phyloP scores from a whole-genome alignment of 306 rosid species.

The Aeschynomene evenia region DNA sequence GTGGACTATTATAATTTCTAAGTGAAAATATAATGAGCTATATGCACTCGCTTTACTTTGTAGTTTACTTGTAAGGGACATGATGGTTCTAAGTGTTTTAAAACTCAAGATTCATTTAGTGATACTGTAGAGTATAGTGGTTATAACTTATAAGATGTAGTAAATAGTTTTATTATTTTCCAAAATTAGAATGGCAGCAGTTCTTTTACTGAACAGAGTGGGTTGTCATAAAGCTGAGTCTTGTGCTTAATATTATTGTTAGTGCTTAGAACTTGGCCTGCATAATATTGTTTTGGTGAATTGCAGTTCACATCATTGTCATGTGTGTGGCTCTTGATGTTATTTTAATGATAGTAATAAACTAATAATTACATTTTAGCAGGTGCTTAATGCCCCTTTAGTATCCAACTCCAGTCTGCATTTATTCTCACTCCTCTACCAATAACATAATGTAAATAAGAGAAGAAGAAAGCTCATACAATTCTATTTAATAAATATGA shows the following conservation, averaged over 20 bases:
- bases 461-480: background rate
- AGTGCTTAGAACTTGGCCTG: background rate
- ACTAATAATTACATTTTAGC: background rate
- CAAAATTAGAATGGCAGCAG: background rate
- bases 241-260: background rate
- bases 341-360: background rate
- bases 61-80: constrained; percentile 8
- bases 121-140: background rate
- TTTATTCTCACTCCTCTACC: constrained; percentile 3
- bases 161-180: background rate
- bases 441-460: background rate
- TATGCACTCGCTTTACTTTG: background rate
- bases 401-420: constrained; percentile 5
- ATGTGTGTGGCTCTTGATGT: background rate
- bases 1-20: background rate
- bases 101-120: background rate
- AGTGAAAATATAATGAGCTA: background rate
- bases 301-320: background rate
- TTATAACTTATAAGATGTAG: background rate
- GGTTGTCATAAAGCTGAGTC: background rate
- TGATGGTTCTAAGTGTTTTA: background rate
- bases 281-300: background rate
- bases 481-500: too few relatives aligned
- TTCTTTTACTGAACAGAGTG: background rate
- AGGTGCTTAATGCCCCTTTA: background rate